A percentile compares a stretch with the other conserved stretches of the same genome.
phyloP scores from a whole-genome alignment of 129 eudicot genomes.

The Escallonia rubra region DNA sequence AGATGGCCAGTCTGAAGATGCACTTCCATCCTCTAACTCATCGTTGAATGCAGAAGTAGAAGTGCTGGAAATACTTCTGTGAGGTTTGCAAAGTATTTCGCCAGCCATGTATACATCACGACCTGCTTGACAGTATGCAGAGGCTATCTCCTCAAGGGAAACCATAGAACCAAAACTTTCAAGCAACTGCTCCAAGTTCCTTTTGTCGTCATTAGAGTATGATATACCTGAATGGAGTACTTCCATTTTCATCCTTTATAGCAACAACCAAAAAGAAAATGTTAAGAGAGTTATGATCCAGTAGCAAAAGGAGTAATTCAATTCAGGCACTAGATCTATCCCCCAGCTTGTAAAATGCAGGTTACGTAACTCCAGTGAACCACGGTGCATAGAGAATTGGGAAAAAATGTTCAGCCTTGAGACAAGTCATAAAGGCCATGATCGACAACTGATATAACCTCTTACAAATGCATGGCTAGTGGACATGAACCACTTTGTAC shows the following conservation, averaged over 20 bases:
- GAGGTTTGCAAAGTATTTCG: constrained; percentile 44
- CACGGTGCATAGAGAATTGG: too few relatives aligned
- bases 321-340: too few relatives aligned
- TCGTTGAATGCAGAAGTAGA: constrained; percentile 21
- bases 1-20: constrained; percentile 18
- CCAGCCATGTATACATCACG: constrained; percentile 37
- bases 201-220: constrained; percentile 30
- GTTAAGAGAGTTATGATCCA: background rate
- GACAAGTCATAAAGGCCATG: too few relatives aligned
- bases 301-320: too few relatives aligned
- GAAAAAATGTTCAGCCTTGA: too few relatives aligned
- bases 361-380: too few relatives aligned
- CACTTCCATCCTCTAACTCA: constrained; percentile 18
- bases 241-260: constrained; percentile 41
- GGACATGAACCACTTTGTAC: too few relatives aligned
- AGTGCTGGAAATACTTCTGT: constrained; percentile 33
- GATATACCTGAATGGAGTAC: constrained; percentile 26
- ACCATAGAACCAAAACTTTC: constrained; percentile 62
- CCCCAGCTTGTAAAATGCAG: too few relatives aligned
- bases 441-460: too few relatives aligned
- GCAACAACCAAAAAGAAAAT: constrained; percentile 15
- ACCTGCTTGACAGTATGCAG: constrained; percentile 59
- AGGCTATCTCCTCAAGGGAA: constrained; percentile 61
- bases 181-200: constrained; percentile 50
- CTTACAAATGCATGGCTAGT: too few relatives aligned